Evolutionary conservation across 768 basidiomycete species (phyloP).

Genomic region (Tylopilus cervinicoccineus): DNA sequence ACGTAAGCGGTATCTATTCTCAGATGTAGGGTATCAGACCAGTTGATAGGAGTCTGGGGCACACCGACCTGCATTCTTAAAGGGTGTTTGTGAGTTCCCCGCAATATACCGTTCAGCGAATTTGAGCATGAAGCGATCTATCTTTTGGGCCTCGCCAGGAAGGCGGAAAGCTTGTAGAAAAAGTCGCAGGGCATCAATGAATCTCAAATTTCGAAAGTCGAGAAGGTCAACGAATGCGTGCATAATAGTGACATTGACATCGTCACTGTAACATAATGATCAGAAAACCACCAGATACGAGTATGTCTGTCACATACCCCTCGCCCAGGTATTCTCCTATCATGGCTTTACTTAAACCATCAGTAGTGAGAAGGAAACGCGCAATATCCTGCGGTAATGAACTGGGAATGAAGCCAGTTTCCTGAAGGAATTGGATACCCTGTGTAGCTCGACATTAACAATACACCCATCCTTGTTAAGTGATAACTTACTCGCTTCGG

Average conservation of each 20-base stretch:
- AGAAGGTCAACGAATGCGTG: constrained; percentile 94
- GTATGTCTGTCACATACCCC: constrained; percentile 54
- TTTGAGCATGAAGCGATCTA: constrained; percentile 98
- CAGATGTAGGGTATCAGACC: constrained; percentile 5
- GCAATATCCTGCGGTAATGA: constrained; percentile 76
- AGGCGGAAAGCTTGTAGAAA: constrained; percentile 96
- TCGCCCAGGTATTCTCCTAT: constrained; percentile 99
- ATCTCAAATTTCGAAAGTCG: constrained; percentile 76
- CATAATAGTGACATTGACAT: constrained; percentile 89
- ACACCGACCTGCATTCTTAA: constrained; percentile 87
- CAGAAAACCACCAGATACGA: background rate
- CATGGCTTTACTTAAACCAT: constrained; percentile 92
- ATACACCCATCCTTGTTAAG: background rate
- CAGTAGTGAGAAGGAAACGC: constrained; percentile 77
- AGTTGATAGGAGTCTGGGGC: background rate
- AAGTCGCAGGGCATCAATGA: constrained; percentile 84
- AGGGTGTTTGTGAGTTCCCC: constrained; percentile 77
- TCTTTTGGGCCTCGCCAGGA: constrained; percentile 97
- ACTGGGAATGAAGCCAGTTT: constrained; percentile 81
- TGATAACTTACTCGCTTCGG: constrained; percentile 76
- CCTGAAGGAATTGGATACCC: constrained; percentile 88
- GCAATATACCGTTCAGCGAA: constrained; percentile 97
- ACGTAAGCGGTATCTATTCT: constrained; percentile 84
- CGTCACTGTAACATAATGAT: constrained; percentile 54
- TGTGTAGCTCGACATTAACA: constrained; percentile 27